Conservation (phyloP, 164 flowering plant genomes). For the Echeveria elegans region DNA sequence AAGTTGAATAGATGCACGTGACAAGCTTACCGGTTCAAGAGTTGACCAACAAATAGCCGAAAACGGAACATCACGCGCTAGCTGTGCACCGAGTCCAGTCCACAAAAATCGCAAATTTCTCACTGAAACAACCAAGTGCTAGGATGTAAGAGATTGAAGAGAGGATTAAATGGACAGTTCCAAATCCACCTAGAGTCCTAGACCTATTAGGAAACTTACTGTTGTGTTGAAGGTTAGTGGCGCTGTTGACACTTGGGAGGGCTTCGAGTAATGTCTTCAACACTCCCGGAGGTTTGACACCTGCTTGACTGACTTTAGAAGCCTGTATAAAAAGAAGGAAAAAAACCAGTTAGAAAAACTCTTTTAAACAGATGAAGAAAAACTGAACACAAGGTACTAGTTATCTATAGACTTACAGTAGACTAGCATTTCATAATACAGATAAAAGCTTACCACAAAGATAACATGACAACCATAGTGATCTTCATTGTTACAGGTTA, state of each 20-base stretch:
- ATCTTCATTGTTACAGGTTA: no score
- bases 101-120: conserved; percentile 25
- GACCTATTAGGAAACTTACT: conserved; percentile 30
- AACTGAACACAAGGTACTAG: no score
- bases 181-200: no score
- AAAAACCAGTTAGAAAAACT: not conserved
- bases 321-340: no score
- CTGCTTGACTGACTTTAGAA: conserved; percentile 48
- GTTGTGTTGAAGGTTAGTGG: conserved; percentile 26
- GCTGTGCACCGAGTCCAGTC: not conserved
- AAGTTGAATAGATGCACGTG: not conserved
- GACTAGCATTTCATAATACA: no score
- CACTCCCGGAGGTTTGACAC: conserved; percentile 83
- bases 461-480: no score
- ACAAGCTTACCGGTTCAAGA: conserved; percentile 40
- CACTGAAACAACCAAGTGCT: conserved; percentile 17
- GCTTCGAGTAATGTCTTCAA: conserved; percentile 57
- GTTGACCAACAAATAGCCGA: conserved; percentile 6
- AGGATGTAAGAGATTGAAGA: not conserved
- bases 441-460: no score
- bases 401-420: no score
- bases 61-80: conserved; percentile 6
- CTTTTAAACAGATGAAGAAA: no score
- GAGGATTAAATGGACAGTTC: not conserved
- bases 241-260: conserved; percentile 38